phyloP scores from a whole-genome alignment of 1,284 basidiomycete species.

The Coriolopsis trogii region DNA sequence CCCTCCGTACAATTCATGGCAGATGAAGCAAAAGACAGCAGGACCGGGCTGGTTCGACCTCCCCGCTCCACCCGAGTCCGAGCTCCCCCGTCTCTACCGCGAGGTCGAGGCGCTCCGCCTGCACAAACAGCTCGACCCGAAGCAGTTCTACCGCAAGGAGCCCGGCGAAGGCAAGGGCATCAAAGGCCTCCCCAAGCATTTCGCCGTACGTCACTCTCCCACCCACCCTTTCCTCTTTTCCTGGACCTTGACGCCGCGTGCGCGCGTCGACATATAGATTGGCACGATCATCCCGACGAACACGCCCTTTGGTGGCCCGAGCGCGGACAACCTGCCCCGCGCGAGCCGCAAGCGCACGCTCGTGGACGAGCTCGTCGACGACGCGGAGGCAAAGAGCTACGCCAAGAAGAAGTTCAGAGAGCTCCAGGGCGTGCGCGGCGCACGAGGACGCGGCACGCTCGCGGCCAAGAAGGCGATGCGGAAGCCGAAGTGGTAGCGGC shows the following conservation, averaged over 20 bases:
- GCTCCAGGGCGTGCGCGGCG: constrained; percentile 72
- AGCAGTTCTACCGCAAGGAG: constrained; percentile 90
- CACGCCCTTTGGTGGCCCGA: constrained; percentile 77
- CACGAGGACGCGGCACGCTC: constrained; percentile 76
- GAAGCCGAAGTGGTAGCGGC: constrained; percentile 67
- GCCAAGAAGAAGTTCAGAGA: constrained; percentile 95
- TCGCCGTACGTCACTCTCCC: constrained; percentile 64
- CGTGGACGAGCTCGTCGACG: constrained; percentile 88
- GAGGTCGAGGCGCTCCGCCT: constrained; percentile 94
- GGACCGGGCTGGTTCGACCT: constrained; percentile 92
- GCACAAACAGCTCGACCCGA: constrained; percentile 93
- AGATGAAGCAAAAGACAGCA: constrained; percentile 77
- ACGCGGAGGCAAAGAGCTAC: constrained; percentile 85
- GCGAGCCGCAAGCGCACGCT: constrained; percentile 78
- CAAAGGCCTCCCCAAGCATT: constrained; percentile 86
- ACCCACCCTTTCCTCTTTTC: constrained; percentile 5
- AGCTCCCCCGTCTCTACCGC: constrained; percentile 82
- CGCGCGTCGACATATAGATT: constrained; percentile 54
- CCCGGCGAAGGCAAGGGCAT: constrained; percentile 84
- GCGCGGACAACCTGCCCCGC: constrained; percentile 69
- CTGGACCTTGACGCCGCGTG: constrained; percentile 4
- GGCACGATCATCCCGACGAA: constrained; percentile 83
- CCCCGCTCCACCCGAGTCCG: constrained; percentile 80
- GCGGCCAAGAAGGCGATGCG: constrained; percentile 66
- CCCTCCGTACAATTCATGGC: not conserved